Evolutionary conservation across 495 filamentous ascomycete genomes (phyloP), one percentile per base, ranked within the genome.

Genomic region (Lindgomyces ingoldianus): DNA sequence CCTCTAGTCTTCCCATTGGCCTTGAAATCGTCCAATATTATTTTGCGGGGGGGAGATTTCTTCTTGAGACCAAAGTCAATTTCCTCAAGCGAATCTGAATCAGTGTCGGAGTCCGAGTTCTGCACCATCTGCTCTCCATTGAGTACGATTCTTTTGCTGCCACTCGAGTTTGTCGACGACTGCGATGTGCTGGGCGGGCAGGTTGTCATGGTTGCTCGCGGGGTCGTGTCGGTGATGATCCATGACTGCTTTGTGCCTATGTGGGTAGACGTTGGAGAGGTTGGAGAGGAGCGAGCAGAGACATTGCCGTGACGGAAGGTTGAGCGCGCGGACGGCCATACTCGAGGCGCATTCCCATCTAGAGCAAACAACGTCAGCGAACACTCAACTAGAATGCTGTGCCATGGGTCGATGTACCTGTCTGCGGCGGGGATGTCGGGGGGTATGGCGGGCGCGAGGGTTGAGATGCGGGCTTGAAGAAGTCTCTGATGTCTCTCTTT

Each of bases 31-130:
- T 25, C 22, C 8, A 8, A 14, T 14, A 18, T 22, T 6, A 25
- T 24, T 14, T 11, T 19, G 3, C 26, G 26, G 11, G 21, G 22
- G 29, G 19, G 10, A 29, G 29, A 25, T 18, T 18, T 27, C 6
- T 26, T n/a, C 48, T 29, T 21, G 27, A 30, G 19, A 27, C 41
- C 57, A 1, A 48, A 29, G 36, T 67, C 51, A 19, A 67, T 16
- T 11, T 41, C 57, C 1, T 27, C 25, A 11, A 57, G 42, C 9
- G 22, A 36, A 26, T 61, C 57, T 8, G 56, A 54, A 27, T 70
- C 66, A 10, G 66, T 57, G 50, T 69, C 67, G 16, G 67, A 65
- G 52, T 70, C 67, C 14, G 66, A 69, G 29, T 69, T 65, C 19
- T 42, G 39, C 3, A 70, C 67, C 1, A 70, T 57, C 12, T 52